Evolutionary conservation across 2,329 filamentous ascomycete genomes (phyloP).

Genomic region (Aspergillus pseudotamarii): DNA sequence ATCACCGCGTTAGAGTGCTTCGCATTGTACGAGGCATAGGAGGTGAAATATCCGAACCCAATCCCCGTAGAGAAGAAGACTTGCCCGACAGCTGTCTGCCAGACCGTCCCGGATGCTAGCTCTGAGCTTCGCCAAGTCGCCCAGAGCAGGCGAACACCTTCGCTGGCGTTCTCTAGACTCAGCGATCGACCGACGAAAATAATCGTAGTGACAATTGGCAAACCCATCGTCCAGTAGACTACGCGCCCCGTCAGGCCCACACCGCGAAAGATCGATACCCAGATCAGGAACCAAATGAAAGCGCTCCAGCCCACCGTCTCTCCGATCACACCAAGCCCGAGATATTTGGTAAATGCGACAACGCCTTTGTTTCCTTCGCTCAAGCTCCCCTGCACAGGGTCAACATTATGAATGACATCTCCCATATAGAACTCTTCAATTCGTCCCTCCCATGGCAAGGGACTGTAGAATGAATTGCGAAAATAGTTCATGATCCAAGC

Average conservation of each 20-base stretch:
- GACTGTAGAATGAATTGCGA: constrained; percentile 57
- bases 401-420: constrained; percentile 54
- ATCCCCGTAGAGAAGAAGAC: constrained; percentile 64
- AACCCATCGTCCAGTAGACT: constrained; percentile 65
- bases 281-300: constrained; percentile 63
- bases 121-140: constrained; percentile 54
- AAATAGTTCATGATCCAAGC: constrained; percentile 65
- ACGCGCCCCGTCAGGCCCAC: constrained; percentile 61
- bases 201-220: constrained; percentile 60
- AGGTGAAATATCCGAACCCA: constrained; percentile 62
- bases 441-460: constrained; percentile 56
- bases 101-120: constrained; percentile 55
- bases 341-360: constrained; percentile 51
- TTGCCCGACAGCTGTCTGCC: constrained; percentile 63
- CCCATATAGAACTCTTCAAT: constrained; percentile 57
- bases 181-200: constrained; percentile 58
- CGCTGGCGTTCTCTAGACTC: constrained; percentile 57
- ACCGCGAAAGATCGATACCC: constrained; percentile 62
- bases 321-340: constrained; percentile 51
- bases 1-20: constrained; percentile 62
- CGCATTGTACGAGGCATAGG: constrained; percentile 60
- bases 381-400: constrained; percentile 45
- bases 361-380: constrained; percentile 45
- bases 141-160: constrained; percentile 55
- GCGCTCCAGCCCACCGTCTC: constrained; percentile 62